Conservation (phyloP, 148 eudicot genomes). For the Pharnaceum exiguum region DNA sequence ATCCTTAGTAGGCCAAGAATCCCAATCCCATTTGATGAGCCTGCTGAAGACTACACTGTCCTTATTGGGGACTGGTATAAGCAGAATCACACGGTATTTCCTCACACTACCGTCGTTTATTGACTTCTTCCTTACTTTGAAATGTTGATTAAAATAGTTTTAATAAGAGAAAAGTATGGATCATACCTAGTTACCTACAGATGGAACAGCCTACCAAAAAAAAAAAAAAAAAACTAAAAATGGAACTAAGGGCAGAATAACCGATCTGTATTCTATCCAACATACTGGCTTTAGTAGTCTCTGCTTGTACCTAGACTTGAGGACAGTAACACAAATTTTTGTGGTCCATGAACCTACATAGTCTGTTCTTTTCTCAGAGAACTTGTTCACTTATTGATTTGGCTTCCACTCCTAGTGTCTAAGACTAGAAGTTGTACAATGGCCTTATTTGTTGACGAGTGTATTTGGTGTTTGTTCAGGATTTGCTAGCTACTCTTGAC, state of each 20-base stretch:
- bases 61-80: conserved; percentile 95
- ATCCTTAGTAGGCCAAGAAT: conserved; percentile 84
- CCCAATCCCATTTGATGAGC: conserved; percentile 77
- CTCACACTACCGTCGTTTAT: neutral
- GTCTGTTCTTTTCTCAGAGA: too few relatives aligned
- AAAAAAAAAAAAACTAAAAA: too few relatives aligned
- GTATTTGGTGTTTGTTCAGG: conserved; percentile 32
- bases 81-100: conserved; percentile 77
- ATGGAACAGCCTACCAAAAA: too few relatives aligned
- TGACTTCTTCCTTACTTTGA: neutral
- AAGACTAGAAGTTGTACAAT: neutral
- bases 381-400: neutral
- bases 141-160: neutral
- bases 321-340: too few relatives aligned
- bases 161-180: too few relatives aligned
- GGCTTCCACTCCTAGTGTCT: neutral
- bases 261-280: too few relatives aligned
- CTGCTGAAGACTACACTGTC: conserved; percentile 73
- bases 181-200: too few relatives aligned
- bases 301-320: too few relatives aligned
- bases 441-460: neutral
- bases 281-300: too few relatives aligned
- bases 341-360: too few relatives aligned
- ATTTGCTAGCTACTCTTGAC: conserved; percentile 54
- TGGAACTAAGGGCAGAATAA: too few relatives aligned